Evolutionary conservation across 1,284 basidiomycete species (phyloP).

Genomic region (Pseudozyma hubeiensis): DNA sequence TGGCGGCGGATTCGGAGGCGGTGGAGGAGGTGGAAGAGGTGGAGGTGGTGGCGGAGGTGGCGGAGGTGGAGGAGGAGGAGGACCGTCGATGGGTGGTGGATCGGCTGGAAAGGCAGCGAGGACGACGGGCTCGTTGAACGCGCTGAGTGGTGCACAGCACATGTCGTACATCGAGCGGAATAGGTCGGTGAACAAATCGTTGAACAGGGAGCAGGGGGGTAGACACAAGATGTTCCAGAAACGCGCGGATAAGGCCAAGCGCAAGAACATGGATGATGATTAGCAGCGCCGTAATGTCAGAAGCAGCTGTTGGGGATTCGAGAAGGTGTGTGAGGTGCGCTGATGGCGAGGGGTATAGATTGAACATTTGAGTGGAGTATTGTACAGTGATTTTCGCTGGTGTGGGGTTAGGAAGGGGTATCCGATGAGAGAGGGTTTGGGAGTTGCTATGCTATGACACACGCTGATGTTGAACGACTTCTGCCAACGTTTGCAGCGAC

Average conservation of each 20-base stretch:
- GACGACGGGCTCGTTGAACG: slow-evolving; percentile 66
- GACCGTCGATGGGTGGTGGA: slow-evolving; percentile 10
- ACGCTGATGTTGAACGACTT: neutral
- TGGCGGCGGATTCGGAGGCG: slow-evolving; percentile 15
- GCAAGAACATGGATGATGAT: slow-evolving; percentile 32
- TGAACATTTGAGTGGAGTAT: slow-evolving; percentile 1
- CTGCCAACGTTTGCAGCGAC: slow-evolving; percentile 12
- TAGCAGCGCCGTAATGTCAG: neutral
- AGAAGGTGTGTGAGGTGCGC: neutral
- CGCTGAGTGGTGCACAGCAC: slow-evolving; percentile 67
- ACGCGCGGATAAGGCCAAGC: slow-evolving; percentile 51
- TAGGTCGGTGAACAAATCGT: slow-evolving; percentile 65
- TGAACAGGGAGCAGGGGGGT: slow-evolving; percentile 58
- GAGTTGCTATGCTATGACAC: slow-evolving; percentile 10
- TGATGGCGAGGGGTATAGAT: neutral
- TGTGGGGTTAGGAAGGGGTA: too few relatives aligned
- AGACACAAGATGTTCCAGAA: slow-evolving; percentile 63
- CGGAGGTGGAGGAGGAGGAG: slow-evolving; percentile 15
- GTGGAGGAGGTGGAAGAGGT: slow-evolving; percentile 10
- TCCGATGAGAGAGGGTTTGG: too few relatives aligned
- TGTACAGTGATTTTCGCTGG: too few relatives aligned
- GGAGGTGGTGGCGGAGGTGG: slow-evolving; percentile 10
- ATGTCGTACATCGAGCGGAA: slow-evolving; percentile 69
- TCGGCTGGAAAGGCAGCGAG: slow-evolving; percentile 53
- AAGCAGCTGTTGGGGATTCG: too few relatives aligned